Percentiles rank a stretch among this genome's conserved stretches.
Evolutionary conservation across 2,329 filamentous ascomycete species (phyloP).

Genomic region (Berkeleyomyces rouxiae): DNA sequence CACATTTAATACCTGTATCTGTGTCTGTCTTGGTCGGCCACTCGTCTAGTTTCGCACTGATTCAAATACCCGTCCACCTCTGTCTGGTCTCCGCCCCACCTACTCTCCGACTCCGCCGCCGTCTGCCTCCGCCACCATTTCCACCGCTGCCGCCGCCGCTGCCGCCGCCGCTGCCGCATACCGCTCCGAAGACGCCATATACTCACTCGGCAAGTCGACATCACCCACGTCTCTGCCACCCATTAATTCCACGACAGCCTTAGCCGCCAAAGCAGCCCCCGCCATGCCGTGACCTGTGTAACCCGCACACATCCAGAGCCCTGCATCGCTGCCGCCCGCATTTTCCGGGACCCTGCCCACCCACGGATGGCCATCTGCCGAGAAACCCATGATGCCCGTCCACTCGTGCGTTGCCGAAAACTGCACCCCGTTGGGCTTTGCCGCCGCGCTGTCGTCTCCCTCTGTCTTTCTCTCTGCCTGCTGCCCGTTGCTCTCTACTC

Average conservation of each 20-base stretch:
- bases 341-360: conserved; percentile 46
- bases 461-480: not conserved
- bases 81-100: not conserved
- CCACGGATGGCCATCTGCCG: conserved; percentile 50
- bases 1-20: too few species aligned
- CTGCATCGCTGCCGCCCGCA: conserved; percentile 30
- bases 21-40: too few species aligned
- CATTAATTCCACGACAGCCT: conserved; percentile 46
- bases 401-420: conserved; percentile 45
- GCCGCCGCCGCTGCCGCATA: conserved; percentile 12
- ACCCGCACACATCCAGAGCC: conserved; percentile 47
- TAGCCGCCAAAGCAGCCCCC: conserved; percentile 48
- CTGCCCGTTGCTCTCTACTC: not conserved
- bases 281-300: conserved; percentile 69
- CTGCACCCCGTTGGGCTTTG: conserved; percentile 24
- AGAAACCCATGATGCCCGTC: conserved; percentile 70
- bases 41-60: not conserved
- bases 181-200: conserved; percentile 22
- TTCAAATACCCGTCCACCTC: conserved; percentile 7
- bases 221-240: conserved; percentile 23
- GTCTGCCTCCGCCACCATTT: not conserved
- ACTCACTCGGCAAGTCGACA: conserved; percentile 30
- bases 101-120: not conserved
- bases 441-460: not conserved
- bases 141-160: not conserved